Base-by-base conservation (phyloP, 352 stramenopile genomes). In the Pythium diclinum region DNA sequence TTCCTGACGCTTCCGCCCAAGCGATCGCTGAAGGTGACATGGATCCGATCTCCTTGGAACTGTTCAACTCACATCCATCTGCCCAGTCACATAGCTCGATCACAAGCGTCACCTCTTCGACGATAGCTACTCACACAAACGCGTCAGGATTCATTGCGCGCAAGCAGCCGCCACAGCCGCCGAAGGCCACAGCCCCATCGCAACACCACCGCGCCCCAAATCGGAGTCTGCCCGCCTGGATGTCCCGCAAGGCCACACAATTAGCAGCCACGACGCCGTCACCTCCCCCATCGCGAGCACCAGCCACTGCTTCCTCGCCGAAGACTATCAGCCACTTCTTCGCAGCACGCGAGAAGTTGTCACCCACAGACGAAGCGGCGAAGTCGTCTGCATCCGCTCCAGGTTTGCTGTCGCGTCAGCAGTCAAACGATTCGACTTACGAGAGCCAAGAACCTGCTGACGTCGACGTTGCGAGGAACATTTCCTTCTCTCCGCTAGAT, bases 1-100 rank as follows among this genome's bases (percentile, higher is more conserved):
- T 94, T 7, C 10, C 69, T 0, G 63, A 79, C 30, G 74, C 78
- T 21, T 34, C 79, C 25, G 84, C 86, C 5, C 66, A 62, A 28
- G 72, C 61, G 23, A 87, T 94, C 54, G 84, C 86, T 16, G 63
- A 87, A 48, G 86, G 86, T 49, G 72, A 89, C 53, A 80, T 92
- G 70, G 86, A 94, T 44, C 86, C 86, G 5, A 92, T 92, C 52
- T 81, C 77, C 6, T 77, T 76, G 60, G 67, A 57, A 13, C 61
- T 19, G 13, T 94, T 94, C 61, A 63, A 71, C 53, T 42, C 21
- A 17, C 32, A 17, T 16, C 53, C 61, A 34, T 28, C 23, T 32
- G 28, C 13, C 28, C 49, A 19, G 11, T 23, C 52, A 60, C 42
- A 54, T 21, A 46, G 23, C 11, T 58, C 28, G 16, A 33, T 19